These are phyloP conservation scores for Trichoderma sp. DNA, from an alignment of 2,329 filamentous ascomycete species.

Conservation along the genomic window DNA sequence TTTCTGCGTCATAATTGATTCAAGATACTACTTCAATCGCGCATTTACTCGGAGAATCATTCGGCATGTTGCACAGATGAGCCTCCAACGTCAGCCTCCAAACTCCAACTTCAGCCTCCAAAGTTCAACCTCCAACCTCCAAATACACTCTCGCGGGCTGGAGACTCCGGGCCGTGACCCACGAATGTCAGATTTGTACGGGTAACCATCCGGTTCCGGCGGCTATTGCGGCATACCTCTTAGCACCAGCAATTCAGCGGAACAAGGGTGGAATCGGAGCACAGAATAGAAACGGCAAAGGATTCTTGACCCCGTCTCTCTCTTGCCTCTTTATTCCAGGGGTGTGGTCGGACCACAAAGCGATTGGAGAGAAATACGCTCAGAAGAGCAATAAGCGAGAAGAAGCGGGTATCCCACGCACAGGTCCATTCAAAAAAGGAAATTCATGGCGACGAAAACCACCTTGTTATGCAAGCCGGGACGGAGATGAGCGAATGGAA, in stretches of 20 bases:
- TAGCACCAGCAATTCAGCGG: not conserved
- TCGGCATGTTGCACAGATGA: not conserved
- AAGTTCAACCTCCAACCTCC: not conserved
- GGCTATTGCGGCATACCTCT: not conserved
- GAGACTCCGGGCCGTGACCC: not conserved
- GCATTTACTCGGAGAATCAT: not conserved
- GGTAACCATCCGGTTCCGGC: not conserved
- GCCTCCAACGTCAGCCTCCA: not conserved
- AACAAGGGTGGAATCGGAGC: not conserved
- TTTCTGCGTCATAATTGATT: not conserved
- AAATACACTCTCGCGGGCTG: not conserved
- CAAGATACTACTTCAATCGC: not conserved
- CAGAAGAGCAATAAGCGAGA: not conserved
- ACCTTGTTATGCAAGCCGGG: not conserved
- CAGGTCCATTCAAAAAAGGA: not conserved
- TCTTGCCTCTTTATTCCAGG: not conserved
- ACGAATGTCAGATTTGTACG: not conserved
- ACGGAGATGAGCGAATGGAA: not conserved
- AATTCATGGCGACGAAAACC: not conserved
- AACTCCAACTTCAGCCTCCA: not conserved
- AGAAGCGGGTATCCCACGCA: not conserved
- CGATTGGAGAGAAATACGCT: not conserved
- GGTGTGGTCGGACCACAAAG: not conserved
- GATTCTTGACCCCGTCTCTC: not conserved
- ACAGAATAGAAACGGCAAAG: not conserved